phyloP scores from a whole-genome alignment of 73 alveolate species.

The Paraurostyla sp. region DNA sequence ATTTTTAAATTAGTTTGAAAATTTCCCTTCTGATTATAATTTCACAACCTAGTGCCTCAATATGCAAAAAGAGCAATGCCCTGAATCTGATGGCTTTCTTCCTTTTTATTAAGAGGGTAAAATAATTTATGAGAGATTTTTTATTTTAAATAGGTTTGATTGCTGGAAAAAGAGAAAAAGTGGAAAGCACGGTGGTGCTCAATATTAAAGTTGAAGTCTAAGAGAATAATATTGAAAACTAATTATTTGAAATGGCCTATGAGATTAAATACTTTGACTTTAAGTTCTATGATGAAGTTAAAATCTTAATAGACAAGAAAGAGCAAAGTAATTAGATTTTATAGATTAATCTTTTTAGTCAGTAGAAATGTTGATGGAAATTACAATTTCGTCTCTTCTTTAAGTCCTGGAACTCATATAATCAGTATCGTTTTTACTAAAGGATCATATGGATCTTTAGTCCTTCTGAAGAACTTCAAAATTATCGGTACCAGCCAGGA shows the following conservation, averaged over 20 bases:
- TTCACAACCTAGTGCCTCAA: background rate
- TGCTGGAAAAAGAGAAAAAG: slow-evolving; percentile 13
- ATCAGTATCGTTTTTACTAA: background rate
- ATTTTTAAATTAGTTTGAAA: background rate
- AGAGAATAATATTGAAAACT: background rate
- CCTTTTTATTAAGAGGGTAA: background rate
- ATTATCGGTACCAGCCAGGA: background rate
- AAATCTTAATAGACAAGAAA: background rate
- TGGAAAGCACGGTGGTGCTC: background rate
- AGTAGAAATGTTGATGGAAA: background rate
- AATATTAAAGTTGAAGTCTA: background rate
- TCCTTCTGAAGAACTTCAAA: background rate
- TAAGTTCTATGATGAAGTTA: background rate
- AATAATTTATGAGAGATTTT: no score
- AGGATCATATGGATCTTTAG: background rate
- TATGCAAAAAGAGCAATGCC: background rate
- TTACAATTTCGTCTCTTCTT: background rate
- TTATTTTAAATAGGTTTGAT: background rate
- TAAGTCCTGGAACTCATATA: background rate
- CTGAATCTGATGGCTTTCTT: background rate
- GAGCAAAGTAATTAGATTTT: background rate
- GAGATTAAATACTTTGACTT: background rate
- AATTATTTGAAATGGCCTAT: background rate
- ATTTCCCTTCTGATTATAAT: slow-evolving; percentile 2
- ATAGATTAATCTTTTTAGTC: background rate